Conservation (phyloP, 306 rosid genomes). For the Cicer yamashitae region DNA sequence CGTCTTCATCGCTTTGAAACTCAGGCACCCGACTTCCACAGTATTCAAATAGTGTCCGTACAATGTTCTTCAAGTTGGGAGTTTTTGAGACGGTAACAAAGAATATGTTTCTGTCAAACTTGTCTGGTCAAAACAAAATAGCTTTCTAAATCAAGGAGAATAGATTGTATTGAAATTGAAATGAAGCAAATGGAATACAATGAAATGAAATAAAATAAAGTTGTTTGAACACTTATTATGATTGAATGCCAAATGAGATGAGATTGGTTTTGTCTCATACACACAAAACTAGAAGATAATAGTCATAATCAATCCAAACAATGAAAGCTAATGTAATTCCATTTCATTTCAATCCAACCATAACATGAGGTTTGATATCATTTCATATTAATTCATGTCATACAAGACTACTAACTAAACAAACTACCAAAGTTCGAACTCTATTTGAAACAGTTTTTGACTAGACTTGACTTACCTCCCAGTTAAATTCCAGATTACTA, state of each 20-base stretch:
- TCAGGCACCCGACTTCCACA: conserved; percentile 49
- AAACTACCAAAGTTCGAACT: no score
- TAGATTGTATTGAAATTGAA: neutral
- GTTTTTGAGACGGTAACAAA: conserved; percentile 54
- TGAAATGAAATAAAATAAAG: neutral
- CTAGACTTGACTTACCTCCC: no score
- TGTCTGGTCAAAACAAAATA: conserved; percentile 52
- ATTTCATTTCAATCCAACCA: neutral
- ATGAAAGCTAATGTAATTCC: conserved; percentile 2
- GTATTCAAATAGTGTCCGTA: conserved; percentile 47
- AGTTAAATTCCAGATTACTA: no score
- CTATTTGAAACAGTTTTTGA: no score
- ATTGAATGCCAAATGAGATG: neutral
- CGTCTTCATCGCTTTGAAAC: conserved; percentile 54
- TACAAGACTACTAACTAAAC: neutral
- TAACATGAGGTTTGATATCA: neutral
- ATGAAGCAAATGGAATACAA: neutral
- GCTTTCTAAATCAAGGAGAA: conserved; percentile 22
- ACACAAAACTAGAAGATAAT: neutral
- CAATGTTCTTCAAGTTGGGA: conserved; percentile 58
- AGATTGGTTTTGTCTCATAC: neutral
- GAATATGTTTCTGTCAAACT: conserved; percentile 54
- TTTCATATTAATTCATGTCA: conserved; percentile 28
- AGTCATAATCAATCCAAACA: neutral
- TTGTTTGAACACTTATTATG: neutral